Base-by-base conservation (phyloP, 2,329 filamentous ascomycete species). In the Chaetomium olivaceum region DNA sequence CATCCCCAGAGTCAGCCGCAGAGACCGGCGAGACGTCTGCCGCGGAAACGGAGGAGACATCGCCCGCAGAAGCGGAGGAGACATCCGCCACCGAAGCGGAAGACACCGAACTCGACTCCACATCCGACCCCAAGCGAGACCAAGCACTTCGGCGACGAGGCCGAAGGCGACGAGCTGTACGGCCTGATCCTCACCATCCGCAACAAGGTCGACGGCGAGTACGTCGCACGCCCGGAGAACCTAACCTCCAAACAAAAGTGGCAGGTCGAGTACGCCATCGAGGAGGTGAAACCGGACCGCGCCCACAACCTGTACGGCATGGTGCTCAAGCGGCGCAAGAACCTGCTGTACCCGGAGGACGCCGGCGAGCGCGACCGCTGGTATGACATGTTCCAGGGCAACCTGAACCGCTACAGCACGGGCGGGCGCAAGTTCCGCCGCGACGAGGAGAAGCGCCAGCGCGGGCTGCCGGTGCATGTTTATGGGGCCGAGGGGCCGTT, bases 251-350 rank as follows among this genome's bases (percentile, higher is more conserved):
- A 11, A 6, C 76, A 74, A 65, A 87, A 69, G 73, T 97, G 93
- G 93, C 76, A 79, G 0, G 80, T 97, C n/a, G 87, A 95, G 71
- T 97, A 96, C 77, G 83, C 88, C 43, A 78, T 97, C 57, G 83
- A 84, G 55, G 90, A 93, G 69, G 80, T 93, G 1, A 61, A 77
- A 0, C 69, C 54, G 2, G 68, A 75, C 0, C 78, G 80, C 11
- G 85, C 84, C 1, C 76, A 76, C 66, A 76, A 63, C 0, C 75
- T 90, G 27, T 92, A 92, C 74, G 51, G 73, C 16, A 50, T 48
- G 60, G 31, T 65, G 12, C 62, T 67, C 21, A 54, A 58, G 14
- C 69, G 71, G 14, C 69, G 72, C 48, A 23, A 51, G n/a, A 68
- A 64, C 1, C 78, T 82, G 59, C 80, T 87, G 31, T 75, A 74